Conservation (phyloP, 176 grass and related monocot genomes). For the Alloteropsis semialata region DNA sequence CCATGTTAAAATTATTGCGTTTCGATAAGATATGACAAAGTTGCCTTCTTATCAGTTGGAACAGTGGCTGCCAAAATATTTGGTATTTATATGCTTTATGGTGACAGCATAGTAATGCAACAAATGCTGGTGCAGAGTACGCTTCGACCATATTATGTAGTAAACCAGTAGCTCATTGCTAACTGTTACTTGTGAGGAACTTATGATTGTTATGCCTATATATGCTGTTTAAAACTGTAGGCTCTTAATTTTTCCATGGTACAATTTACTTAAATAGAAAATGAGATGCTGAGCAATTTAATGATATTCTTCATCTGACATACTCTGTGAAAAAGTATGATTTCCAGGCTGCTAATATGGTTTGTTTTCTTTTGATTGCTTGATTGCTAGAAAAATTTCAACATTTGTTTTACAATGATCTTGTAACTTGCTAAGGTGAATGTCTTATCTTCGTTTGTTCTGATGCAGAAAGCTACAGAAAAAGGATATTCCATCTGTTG, state of each 20-base stretch:
- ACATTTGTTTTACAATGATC: neutral
- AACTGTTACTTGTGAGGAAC: neutral
- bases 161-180: neutral
- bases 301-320: neutral
- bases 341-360: neutral
- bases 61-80: neutral
- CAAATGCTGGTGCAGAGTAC: neutral
- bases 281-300: neutral
- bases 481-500: slow-evolving; percentile 88
- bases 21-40: neutral
- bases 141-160: neutral
- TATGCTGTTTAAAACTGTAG: neutral
- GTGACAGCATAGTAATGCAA: neutral
- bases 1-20: neutral
- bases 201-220: neutral
- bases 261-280: neutral
- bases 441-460: slow-evolving; percentile 2
- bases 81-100: neutral
- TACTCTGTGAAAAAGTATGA: neutral
- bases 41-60: no score
- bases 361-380: slow-evolving; percentile 1
- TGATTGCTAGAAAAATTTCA: slow-evolving; percentile 14
- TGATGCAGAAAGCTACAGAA: slow-evolving; percentile 85
- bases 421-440: neutral
- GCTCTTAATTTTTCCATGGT: neutral